Evolutionary conservation across 306 rosid genomes (phyloP).

Genomic region (Betula pendula): DNA sequence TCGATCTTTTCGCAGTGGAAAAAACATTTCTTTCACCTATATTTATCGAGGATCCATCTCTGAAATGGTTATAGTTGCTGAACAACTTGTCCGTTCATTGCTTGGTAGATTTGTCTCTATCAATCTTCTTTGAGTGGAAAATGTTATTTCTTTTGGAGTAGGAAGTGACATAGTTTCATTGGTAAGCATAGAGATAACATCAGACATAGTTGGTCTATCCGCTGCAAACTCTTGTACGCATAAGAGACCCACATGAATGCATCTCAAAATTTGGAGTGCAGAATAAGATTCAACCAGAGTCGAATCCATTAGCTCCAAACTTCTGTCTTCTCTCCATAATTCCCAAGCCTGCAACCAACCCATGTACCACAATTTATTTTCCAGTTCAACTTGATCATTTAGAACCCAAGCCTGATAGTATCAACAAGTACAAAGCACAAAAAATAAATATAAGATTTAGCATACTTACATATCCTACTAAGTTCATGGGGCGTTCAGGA

Average conservation of each 20-base stretch:
- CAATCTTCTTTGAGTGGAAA: not conserved
- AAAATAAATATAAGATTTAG: not conserved
- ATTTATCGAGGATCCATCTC: not conserved
- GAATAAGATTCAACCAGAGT: not conserved
- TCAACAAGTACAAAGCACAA: not conserved
- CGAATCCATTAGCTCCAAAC: not conserved
- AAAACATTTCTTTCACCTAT: not conserved
- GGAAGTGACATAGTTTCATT: constrained; percentile 19
- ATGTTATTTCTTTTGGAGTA: constrained; percentile 21
- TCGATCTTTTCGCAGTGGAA: no score
- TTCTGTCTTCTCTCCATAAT: constrained; percentile 10
- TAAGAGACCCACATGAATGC: constrained; percentile 19
- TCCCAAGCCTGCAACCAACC: constrained; percentile 8
- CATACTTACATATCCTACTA: constrained; percentile 24
- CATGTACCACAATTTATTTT: not conserved
- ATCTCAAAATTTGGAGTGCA: not conserved
- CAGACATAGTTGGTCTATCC: constrained; percentile 19
- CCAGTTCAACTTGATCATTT: not conserved
- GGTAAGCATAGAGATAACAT: constrained; percentile 20
- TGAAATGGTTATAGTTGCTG: not conserved
- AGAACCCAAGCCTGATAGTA: not conserved
- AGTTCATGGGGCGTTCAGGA: constrained; percentile 2
- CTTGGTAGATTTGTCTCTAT: not conserved
- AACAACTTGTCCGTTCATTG: not conserved
- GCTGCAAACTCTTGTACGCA: constrained; percentile 21